Evolutionary conservation across 2,329 filamentous ascomycete species (phyloP).

Genomic region (Fusarium scirpi): DNA sequence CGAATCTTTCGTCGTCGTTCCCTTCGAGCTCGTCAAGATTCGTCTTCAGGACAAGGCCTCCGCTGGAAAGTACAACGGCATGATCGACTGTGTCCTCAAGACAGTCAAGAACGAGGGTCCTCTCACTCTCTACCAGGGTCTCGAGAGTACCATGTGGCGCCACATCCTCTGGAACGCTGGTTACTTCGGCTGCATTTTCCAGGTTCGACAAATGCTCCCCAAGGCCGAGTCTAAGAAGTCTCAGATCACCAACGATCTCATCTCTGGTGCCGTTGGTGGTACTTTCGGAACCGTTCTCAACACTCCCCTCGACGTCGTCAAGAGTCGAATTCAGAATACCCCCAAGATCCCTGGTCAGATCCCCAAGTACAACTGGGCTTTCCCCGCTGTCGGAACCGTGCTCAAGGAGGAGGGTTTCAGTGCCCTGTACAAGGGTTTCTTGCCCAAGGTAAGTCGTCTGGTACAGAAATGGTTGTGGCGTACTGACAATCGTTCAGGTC

Average conservation of each 20-base stretch:
- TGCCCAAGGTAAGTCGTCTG: conserved; percentile 86
- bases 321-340: conserved; percentile 97
- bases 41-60: conserved; percentile 95
- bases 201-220: conserved; percentile 88
- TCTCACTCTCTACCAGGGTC: conserved; percentile 93
- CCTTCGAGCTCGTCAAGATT: conserved; percentile 99
- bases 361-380: conserved; percentile 99
- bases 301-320: conserved; percentile 97
- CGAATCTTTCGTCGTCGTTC: conserved; percentile 96
- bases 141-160: conserved; percentile 97
- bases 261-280: conserved; percentile 88
- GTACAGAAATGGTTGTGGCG: background rate
- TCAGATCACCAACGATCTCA: conserved; percentile 87
- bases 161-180: conserved; percentile 92
- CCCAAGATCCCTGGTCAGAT: conserved; percentile 81
- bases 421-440: conserved; percentile 97
- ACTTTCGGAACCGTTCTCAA: conserved; percentile 91
- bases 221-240: conserved; percentile 81
- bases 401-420: conserved; percentile 92
- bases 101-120: conserved; percentile 86
- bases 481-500: conserved; percentile 48
- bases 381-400: conserved; percentile 85
- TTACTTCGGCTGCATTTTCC: conserved; percentile 99
- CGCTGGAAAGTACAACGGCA: conserved; percentile 86
- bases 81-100: conserved; percentile 83